A percentile compares a stretch with the other conserved stretches of the same genome.
Evolutionary conservation across 345 rosid genomes (phyloP).

Genomic region (Bretschneidera sinensis): DNA sequence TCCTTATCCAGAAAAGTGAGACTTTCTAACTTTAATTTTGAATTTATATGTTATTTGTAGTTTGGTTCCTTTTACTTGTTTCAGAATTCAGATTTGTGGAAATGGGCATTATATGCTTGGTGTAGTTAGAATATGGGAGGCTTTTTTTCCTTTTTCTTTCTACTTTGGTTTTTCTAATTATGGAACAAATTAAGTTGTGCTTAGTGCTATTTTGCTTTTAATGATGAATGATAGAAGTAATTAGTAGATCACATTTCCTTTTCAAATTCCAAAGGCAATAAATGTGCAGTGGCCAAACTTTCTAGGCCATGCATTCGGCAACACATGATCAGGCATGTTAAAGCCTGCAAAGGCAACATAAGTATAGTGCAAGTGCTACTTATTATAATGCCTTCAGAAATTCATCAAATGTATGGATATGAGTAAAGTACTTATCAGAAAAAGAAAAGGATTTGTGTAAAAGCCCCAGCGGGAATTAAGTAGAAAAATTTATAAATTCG

Average conservation of each 20-base stretch:
- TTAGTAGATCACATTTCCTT: background rate
- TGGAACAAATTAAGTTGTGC: background rate
- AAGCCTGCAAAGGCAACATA: background rate
- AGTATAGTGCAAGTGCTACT: no score
- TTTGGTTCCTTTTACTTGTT: background rate
- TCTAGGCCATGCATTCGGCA: background rate
- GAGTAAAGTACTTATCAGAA: no score
- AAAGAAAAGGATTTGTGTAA: no score
- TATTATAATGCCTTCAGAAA: no score
- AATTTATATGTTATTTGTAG: background rate
- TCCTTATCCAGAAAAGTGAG: slow-evolving; percentile 57
- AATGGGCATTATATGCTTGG: background rate
- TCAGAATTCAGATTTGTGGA: background rate
- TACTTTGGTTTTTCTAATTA: background rate
- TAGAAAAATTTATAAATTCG: no score
- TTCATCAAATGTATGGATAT: no score
- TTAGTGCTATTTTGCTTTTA: background rate
- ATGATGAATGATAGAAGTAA: background rate
- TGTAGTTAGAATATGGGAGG: background rate
- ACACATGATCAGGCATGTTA: background rate
- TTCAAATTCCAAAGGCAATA: background rate
- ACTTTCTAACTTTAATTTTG: background rate
- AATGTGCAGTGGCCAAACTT: background rate
- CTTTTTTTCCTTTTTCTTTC: background rate
- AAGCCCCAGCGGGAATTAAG: no score